These are phyloP conservation scores for Pleurozium schreberi DNA, from an alignment of 225 moss, liverwort and hornwort species.

Conservation along the genomic window DNA sequence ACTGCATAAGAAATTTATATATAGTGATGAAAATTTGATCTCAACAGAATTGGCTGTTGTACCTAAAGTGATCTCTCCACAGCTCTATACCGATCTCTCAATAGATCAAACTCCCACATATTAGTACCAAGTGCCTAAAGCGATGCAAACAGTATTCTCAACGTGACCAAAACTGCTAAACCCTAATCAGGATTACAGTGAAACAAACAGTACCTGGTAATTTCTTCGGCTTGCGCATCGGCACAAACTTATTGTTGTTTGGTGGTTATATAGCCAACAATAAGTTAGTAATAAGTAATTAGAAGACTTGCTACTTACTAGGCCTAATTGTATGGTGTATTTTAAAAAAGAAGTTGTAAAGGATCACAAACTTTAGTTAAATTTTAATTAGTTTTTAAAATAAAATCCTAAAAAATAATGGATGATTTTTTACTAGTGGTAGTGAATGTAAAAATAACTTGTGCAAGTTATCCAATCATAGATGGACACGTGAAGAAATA, in stretches of 20 bases:
- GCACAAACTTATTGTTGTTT: conserved; percentile 85
- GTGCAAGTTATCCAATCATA: background rate
- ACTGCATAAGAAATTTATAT: background rate
- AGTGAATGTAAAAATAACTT: no score
- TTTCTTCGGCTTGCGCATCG: conserved; percentile 85
- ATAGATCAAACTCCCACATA: background rate
- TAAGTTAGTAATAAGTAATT: no score
- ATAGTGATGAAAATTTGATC: background rate
- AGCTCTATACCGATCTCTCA: background rate
- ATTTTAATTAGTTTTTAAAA: background rate
- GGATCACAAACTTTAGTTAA: no score
- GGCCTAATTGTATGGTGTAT: no score
- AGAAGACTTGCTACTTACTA: no score
- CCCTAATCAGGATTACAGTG: background rate
- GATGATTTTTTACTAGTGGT: no score
- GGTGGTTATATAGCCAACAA: no score
- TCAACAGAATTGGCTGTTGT: background rate
- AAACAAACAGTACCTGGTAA: conserved; percentile 46
- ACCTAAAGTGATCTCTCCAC: background rate
- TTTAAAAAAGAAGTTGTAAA: no score
- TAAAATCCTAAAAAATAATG: rapidly evolving
- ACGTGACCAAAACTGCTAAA: background rate
- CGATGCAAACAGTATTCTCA: background rate
- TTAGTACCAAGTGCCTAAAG: background rate
- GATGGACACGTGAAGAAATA: no score